Conservation (phyloP, 2,329 filamentous ascomycete genomes). For the Atkinsonella texensis region DNA sequence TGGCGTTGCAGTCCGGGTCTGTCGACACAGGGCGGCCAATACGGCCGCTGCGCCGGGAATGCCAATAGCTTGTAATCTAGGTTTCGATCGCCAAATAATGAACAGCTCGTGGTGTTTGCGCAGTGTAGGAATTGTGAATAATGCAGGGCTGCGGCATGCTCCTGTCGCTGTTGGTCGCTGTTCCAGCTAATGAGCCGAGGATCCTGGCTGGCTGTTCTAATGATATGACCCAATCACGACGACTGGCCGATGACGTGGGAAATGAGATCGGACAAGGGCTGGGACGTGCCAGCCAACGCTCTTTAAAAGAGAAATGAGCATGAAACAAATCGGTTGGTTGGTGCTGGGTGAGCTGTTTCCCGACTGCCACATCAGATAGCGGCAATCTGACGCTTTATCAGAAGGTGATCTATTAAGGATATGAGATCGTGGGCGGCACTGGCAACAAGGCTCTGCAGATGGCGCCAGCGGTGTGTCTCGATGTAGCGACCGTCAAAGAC, state of each 20-base stretch:
- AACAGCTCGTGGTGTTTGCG: neutral
- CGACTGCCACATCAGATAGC: neutral
- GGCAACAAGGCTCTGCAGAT: neutral
- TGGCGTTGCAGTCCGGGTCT: neutral
- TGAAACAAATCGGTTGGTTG: neutral
- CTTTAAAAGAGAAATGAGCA: neutral
- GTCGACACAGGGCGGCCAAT: conserved; percentile 3
- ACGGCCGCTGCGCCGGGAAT: conserved; percentile 3
- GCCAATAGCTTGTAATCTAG: neutral
- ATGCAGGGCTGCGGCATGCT: conserved; percentile 4
- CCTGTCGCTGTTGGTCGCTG: neutral
- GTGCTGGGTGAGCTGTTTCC: neutral
- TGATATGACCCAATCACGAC: neutral
- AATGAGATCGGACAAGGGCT: neutral
- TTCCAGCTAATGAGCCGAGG: neutral
- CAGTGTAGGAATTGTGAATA: neutral
- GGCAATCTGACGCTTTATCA: neutral
- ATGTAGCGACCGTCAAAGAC: neutral
- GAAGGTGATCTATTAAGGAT: neutral
- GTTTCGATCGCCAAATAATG: no score
- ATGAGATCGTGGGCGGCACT: neutral
- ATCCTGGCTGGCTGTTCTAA: neutral
- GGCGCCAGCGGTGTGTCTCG: neutral
- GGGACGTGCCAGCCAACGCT: no score
- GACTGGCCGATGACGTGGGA: neutral